phyloP scores from a whole-genome alignment of 768 basidiomycete genomes.

The Flagelloscypha sp. region DNA sequence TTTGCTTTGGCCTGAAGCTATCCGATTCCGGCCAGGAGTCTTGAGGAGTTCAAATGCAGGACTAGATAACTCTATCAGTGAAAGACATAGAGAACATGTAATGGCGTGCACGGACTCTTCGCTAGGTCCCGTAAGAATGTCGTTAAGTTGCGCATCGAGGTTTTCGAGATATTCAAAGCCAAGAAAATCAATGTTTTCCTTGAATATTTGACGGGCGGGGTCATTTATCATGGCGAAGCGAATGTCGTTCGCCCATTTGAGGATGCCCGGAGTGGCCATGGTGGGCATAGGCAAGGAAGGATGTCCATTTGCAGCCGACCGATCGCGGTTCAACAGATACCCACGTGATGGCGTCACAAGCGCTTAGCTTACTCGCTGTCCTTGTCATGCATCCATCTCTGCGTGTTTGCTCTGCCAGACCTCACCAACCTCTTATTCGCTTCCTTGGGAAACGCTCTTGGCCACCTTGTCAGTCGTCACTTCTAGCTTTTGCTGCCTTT shows the following conservation, averaged over 20 bases:
- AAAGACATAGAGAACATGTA: neutral
- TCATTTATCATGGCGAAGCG: conserved; percentile 65
- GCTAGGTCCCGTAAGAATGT: conserved; percentile 57
- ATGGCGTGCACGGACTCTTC: conserved; percentile 43
- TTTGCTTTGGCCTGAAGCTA: conserved; percentile 41
- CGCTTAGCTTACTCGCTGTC: neutral
- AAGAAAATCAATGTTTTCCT: conserved; percentile 65
- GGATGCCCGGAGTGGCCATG: conserved; percentile 45
- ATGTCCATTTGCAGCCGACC: too few relatives aligned
- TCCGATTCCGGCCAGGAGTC: conserved; percentile 72
- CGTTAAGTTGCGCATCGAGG: conserved; percentile 56
- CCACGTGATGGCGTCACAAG: conserved; percentile 19
- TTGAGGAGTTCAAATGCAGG: conserved; percentile 75
- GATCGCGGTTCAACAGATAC: conserved; percentile 1
- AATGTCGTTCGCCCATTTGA: conserved; percentile 62
- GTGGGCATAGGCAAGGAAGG: too few relatives aligned
- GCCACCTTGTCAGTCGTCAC: conserved; percentile 32
- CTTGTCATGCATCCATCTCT: conserved; percentile 24
- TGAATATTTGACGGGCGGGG: conserved; percentile 59
- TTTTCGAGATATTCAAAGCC: conserved; percentile 74
- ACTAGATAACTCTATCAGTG: conserved; percentile 25
- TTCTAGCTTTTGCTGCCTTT: neutral
- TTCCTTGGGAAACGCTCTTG: conserved; percentile 53
- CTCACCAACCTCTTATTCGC: conserved; percentile 52
- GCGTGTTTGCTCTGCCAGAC: conserved; percentile 29